Base-by-base conservation (phyloP, 257 asterid species). In the Paulownia fortunei region DNA sequence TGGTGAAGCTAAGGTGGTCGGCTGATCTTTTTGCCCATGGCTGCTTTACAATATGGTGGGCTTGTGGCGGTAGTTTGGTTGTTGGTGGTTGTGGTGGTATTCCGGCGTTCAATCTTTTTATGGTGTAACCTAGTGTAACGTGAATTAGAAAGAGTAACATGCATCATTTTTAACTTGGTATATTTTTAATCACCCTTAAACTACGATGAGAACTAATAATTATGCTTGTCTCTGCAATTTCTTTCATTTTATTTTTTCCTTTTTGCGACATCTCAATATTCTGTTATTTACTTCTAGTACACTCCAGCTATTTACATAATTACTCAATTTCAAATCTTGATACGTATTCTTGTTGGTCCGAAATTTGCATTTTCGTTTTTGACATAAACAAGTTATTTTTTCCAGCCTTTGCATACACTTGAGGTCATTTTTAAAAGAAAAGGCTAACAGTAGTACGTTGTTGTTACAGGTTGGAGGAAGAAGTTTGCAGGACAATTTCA, bases 401-500 rank as follows among this genome's bases (percentile, higher is more conserved):
- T 60, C 67, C 67, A 26, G 41, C 67, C 12, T 30, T 11, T 30
- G 11, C 67, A 9, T 2, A 54, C 65, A 39, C 54, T 51, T 52
- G 37, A 51, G 51, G 13, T 23, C 27, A 46, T 5, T 6, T 27
- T 37, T 66, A 67, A n/a, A 19, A 26, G 15, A 62, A 46, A 41
- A 54, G 41, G 12, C 4, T 73, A 32, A 76, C 23, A 39, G 13
- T 30, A 9, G 1, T 21, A 55, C 21, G 23, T 16, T 69, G 16
- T 65, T 13, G 69, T 26, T 21, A 67, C 89, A 96, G 99, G 91
- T 83, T 89, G 56, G 94, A 92, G 65, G 99, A 93, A 83, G 97
- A 89, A 83, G 96, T 79, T 9, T 89, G 97, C 86, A 76, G 96
- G 81, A 93, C 98, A 16, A 86, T 96, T 10, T 89, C 98, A 65